phyloP scores from a whole-genome alignment of 495 filamentous ascomycete species.

The Amniculicola lignicola region DNA sequence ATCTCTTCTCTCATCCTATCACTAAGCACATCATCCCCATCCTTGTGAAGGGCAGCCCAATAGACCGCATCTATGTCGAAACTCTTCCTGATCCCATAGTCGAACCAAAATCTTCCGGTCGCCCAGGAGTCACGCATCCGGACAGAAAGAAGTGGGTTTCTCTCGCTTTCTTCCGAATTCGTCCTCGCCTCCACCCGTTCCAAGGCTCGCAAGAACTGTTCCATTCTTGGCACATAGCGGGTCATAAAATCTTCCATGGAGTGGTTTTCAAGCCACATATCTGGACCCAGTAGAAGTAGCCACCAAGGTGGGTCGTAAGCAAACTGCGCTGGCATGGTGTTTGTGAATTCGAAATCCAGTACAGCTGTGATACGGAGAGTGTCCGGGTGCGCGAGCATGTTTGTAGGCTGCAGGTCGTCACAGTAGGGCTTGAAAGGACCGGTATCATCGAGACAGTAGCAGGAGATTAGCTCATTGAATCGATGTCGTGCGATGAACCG shows the following conservation, averaged over 20 bases:
- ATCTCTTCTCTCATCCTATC: conserved; percentile 39
- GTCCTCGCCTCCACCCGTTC: conserved; percentile 34
- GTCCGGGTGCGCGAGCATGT: conserved; percentile 45
- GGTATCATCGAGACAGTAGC: conserved; percentile 40
- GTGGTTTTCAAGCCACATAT: conserved; percentile 41
- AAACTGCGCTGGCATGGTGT: conserved; percentile 46
- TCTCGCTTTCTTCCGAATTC: conserved; percentile 22
- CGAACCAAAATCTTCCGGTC: conserved; percentile 20
- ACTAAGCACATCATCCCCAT: conserved; percentile 37
- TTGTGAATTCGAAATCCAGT: conserved; percentile 48
- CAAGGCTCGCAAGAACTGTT: conserved; percentile 38
- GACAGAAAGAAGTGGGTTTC: conserved; percentile 37
- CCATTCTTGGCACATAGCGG: conserved; percentile 41
- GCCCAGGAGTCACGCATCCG: conserved; percentile 41
- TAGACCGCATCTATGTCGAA: conserved; percentile 47
- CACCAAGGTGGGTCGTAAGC: conserved; percentile 47
- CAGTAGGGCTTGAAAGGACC: conserved; percentile 46
- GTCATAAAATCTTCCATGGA: conserved; percentile 42
- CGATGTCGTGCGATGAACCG: conserved; percentile 45
- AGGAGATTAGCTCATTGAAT: conserved; percentile 42
- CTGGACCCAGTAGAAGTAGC: conserved; percentile 43
- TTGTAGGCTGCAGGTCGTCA: conserved; percentile 45
- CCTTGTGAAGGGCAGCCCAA: conserved; percentile 42
- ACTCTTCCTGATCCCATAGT: conserved; percentile 38
- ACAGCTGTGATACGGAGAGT: conserved; percentile 45